Conservation (phyloP, 1,284 basidiomycete species). For the Melampsora occidentalis region DNA sequence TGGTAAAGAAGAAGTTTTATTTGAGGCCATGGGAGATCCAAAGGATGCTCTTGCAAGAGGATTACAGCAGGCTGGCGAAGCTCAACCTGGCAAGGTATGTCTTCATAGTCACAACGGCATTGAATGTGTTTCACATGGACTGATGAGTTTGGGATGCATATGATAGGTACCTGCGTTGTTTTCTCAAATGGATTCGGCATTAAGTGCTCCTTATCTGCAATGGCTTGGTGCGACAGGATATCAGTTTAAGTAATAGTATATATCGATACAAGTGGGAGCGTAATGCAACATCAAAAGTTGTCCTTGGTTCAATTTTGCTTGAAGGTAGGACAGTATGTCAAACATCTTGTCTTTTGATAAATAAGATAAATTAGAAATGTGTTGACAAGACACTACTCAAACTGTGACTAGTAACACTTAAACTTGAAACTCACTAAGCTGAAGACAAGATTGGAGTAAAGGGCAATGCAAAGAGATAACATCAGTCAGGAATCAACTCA, state of each 20-base stretch:
- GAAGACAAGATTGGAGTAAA: too few relatives aligned
- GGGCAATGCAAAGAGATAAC: too few relatives aligned
- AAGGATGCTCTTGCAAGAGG: constrained; percentile 35
- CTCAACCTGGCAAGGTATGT: constrained; percentile 43
- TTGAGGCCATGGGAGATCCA: constrained; percentile 38
- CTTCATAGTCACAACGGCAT: not conserved
- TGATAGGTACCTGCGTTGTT: constrained; percentile 42
- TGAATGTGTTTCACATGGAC: not conserved
- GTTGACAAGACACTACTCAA: too few relatives aligned
- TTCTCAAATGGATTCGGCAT: constrained; percentile 35
- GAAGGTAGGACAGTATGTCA: too few relatives aligned
- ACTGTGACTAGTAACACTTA: too few relatives aligned
- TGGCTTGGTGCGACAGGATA: constrained; percentile 43
- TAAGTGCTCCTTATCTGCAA: constrained; percentile 41
- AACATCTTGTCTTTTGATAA: too few relatives aligned
- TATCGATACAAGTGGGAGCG: not conserved
- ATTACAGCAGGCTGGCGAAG: constrained; percentile 42
- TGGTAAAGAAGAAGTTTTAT: constrained; percentile 16
- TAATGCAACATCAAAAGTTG: too few relatives aligned
- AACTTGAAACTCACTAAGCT: too few relatives aligned
- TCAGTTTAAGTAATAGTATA: constrained; percentile 34
- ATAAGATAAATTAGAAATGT: too few relatives aligned
- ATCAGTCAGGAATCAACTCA: too few relatives aligned
- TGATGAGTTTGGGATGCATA: not conserved
- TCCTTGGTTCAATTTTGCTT: too few relatives aligned